phyloP scores from a whole-genome alignment of 1,139 yeast species.

The Nakaseomyces bracarensis region DNA sequence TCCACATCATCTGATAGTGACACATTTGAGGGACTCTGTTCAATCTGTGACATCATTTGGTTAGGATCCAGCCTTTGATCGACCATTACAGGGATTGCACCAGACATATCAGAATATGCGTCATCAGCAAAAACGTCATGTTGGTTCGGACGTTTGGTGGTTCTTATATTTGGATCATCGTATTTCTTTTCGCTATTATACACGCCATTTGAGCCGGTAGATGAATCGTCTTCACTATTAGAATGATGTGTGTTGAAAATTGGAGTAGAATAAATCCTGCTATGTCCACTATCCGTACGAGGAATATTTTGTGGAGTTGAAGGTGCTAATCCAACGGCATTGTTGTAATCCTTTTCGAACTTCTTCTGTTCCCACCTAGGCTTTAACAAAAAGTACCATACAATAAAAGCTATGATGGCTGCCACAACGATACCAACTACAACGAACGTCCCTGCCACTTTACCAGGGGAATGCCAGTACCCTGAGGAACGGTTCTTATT shows the following conservation, averaged over 20 bases:
- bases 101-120: conserved; percentile 6
- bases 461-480: conserved; percentile 34
- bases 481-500: conserved; percentile 12
- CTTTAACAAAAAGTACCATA: conserved; percentile 15
- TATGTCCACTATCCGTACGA: conserved; percentile 3
- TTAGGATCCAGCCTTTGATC: conserved; percentile 66
- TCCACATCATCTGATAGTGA: conserved; percentile 70
- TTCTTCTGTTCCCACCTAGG: conserved; percentile 16
- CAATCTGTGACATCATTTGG: conserved; percentile 46
- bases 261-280: conserved; percentile 9
- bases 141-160: conserved; percentile 8
- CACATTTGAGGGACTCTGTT: conserved; percentile 43
- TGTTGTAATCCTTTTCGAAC: conserved; percentile 27
- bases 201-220: conserved; percentile 15
- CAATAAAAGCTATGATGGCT: conserved; percentile 22
- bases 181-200: conserved; percentile 21
- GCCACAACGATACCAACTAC: conserved; percentile 33
- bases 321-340: conserved; percentile 15
- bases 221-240: conserved; percentile 13
- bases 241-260: conserved; percentile 10
- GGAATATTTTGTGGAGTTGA: conserved; percentile 10
- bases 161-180: conserved; percentile 3
- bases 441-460: conserved; percentile 36
- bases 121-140: conserved; percentile 5
- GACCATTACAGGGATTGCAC: conserved; percentile 38